phyloP scores from a whole-genome alignment of 176 grass and related monocot species.

The Alloteropsis semialata region DNA sequence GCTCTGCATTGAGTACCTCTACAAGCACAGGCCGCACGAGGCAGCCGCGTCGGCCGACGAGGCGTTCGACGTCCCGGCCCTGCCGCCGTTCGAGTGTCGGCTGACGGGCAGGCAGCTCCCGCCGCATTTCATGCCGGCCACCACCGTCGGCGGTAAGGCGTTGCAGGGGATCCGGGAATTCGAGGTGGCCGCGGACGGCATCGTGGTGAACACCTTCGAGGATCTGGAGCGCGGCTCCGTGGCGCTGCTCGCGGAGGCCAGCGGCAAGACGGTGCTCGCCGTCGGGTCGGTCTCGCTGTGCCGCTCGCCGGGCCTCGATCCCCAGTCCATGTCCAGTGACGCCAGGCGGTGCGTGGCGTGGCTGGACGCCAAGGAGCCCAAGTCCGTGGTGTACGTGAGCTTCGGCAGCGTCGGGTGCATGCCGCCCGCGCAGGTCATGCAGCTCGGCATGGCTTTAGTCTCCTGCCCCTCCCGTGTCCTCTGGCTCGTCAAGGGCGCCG shows the following conservation, averaged over 20 bases:
- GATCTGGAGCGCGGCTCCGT: conserved; percentile 62
- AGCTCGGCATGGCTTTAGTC: conserved; percentile 59
- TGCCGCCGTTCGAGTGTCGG: conserved; percentile 37
- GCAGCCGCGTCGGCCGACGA: conserved; percentile 19
- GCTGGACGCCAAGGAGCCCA: conserved; percentile 44
- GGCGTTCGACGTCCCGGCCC: conserved; percentile 37
- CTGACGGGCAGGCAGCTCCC: conserved; percentile 52
- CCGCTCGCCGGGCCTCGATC: neutral
- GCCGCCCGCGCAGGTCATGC: conserved; percentile 45
- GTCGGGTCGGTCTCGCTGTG: conserved; percentile 58
- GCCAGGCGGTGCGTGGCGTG: conserved; percentile 49
- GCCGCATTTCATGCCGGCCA: conserved; percentile 16
- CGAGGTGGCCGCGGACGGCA: conserved; percentile 40
- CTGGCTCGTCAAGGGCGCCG: conserved; percentile 51
- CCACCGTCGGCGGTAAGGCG: neutral
- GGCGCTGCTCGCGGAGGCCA: neutral
- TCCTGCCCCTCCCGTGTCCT: conserved; percentile 40
- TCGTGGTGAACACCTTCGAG: conserved; percentile 79
- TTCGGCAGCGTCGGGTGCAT: conserved; percentile 58
- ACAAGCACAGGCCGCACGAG: conserved; percentile 37
- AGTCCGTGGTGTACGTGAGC: conserved; percentile 73
- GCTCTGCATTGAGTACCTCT: conserved; percentile 49
- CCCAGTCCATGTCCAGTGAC: conserved; percentile 2
- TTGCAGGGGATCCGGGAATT: conserved; percentile 28
- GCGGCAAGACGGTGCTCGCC: conserved; percentile 40